Percentiles rank a stretch among this genome's conserved stretches.
Conservation (phyloP, 495 filamentous ascomycete genomes). For the Hypoxylon subgilvum region DNA sequence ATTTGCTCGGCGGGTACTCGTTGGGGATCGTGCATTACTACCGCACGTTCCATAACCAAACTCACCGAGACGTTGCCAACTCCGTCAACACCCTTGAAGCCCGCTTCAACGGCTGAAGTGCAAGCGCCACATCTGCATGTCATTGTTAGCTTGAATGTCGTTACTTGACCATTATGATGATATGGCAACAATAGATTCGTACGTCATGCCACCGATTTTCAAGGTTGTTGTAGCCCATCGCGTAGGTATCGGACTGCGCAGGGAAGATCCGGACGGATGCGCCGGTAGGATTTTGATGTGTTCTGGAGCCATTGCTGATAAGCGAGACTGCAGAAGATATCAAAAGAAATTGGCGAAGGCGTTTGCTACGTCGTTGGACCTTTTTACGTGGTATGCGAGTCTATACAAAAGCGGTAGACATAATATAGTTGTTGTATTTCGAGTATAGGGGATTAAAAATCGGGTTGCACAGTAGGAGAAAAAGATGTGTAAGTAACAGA, state of each 20-base stretch:
- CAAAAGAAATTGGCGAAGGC: background rate
- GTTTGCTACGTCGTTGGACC: conserved; percentile 2
- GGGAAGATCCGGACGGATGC: conserved; percentile 39
- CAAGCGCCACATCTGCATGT: conserved; percentile 77
- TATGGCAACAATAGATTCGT: conserved; percentile 20
- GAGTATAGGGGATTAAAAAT: background rate
- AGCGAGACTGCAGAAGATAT: conserved; percentile 5
- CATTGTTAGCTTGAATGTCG: conserved; percentile 16
- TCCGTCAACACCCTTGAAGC: conserved; percentile 80
- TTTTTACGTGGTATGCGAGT: background rate
- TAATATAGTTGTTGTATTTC: conserved; percentile 13
- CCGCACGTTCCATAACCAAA: conserved; percentile 89
- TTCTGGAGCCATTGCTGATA: conserved; percentile 54
- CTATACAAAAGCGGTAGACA: conserved; percentile 21
- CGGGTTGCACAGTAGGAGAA: background rate
- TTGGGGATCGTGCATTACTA: conserved; percentile 84
- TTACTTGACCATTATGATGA: background rate
- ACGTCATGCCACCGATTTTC: conserved; percentile 89
- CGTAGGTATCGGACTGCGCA: conserved; percentile 47
- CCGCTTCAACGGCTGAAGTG: conserved; percentile 82
- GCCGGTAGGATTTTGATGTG: conserved; percentile 53
- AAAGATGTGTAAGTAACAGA: background rate
- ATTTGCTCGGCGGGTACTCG: conserved; percentile 74
- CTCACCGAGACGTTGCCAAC: conserved; percentile 85
- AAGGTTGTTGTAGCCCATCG: conserved; percentile 90